These are phyloP conservation scores for Pelargonium nanum DNA, from an alignment of 345 rosid species.

Conservation along the genomic window DNA sequence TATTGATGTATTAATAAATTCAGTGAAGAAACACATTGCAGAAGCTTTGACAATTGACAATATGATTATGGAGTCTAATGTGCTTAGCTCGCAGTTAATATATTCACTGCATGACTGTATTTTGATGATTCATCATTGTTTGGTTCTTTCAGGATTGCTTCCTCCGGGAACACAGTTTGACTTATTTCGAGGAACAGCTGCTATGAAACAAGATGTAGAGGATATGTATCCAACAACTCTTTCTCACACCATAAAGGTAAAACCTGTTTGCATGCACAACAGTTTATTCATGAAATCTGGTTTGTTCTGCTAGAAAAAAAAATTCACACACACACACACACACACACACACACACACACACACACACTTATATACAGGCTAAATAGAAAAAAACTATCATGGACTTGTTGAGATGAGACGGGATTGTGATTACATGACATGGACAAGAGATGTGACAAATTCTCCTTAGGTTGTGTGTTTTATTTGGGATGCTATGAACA, in stretches of 20 bases:
- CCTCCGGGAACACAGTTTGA: slow-evolving; percentile 99
- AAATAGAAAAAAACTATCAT: too few species aligned
- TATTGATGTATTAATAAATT: too few species aligned
- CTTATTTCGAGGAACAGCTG: slow-evolving; percentile 92
- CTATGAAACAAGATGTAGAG: slow-evolving; percentile 95
- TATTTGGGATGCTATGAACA: too few species aligned
- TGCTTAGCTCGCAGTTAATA: neutral
- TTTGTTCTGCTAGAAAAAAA: neutral
- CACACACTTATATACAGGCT: neutral
- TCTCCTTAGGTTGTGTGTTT: too few species aligned
- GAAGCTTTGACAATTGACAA: neutral
- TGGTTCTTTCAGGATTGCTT: slow-evolving; percentile 51
- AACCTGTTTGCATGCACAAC: neutral
- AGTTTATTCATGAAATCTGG: neutral
- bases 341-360: too few species aligned
- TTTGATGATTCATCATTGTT: neutral
- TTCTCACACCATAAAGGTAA: slow-evolving; percentile 76
- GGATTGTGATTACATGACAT: too few species aligned
- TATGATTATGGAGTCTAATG: neutral
- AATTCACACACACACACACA: too few species aligned
- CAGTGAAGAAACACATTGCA: neutral
- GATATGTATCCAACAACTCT: slow-evolving; percentile 75
- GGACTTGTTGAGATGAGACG: neutral
- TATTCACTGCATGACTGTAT: neutral
- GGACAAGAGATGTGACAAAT: too few species aligned